Evolutionary conservation across 2,329 filamentous ascomycete genomes (phyloP).

Genomic region (Colletotrichum limetticola): DNA sequence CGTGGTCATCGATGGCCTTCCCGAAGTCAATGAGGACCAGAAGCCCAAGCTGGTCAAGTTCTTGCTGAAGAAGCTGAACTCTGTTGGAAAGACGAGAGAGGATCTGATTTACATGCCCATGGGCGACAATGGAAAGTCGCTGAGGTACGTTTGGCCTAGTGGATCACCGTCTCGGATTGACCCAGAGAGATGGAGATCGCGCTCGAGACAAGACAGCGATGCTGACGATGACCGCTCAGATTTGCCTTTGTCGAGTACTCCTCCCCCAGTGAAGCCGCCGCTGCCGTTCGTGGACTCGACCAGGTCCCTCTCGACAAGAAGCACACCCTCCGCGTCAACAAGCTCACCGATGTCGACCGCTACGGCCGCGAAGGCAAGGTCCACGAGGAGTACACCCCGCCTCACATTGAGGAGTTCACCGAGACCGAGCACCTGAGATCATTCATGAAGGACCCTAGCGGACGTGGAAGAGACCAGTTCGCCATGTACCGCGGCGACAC

Average conservation of each 20-base stretch:
- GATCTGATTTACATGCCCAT: constrained; percentile 95
- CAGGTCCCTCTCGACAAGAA: constrained; percentile 92
- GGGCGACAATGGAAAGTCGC: constrained; percentile 84
- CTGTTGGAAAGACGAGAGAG: constrained; percentile 85
- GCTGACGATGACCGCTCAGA: constrained; percentile 55
- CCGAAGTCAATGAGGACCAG: constrained; percentile 87
- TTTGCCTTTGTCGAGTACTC: constrained; percentile 98
- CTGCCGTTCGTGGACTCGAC: constrained; percentile 90
- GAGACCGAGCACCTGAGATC: constrained; percentile 96
- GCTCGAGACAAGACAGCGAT: neutral
- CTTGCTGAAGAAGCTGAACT: constrained; percentile 90
- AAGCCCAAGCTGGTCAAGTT: constrained; percentile 97
- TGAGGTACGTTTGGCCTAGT: constrained; percentile 71
- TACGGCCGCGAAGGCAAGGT: constrained; percentile 94
- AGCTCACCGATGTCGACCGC: constrained; percentile 96
- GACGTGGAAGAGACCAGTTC: constrained; percentile 92
- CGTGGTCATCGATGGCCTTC: constrained; percentile 94
- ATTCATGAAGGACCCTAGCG: constrained; percentile 85
- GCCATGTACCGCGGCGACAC: constrained; percentile 92
- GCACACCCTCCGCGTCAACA: constrained; percentile 96
- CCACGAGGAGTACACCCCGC: constrained; percentile 88
- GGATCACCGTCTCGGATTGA: constrained; percentile 14
- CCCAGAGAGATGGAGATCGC: neutral
- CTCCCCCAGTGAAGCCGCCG: constrained; percentile 87
- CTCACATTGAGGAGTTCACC: constrained; percentile 83